phyloP scores from a whole-genome alignment of 305 asterid genomes.

The Solanum hybrid region DNA sequence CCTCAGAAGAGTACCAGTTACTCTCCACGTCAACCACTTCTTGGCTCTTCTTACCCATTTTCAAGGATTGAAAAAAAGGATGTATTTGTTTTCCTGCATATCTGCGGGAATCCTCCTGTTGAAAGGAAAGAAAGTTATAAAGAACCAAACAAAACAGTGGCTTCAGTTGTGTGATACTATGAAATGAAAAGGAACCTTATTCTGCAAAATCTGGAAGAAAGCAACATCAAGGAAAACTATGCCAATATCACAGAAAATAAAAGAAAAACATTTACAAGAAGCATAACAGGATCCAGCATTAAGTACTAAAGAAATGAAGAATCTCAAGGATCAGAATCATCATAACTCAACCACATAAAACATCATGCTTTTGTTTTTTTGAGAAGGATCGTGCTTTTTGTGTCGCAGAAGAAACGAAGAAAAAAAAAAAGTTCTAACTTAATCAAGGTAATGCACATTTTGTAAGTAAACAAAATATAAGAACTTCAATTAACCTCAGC shows the following conservation, averaged over 20 bases:
- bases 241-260: neutral
- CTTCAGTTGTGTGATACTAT: neutral
- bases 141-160: neutral
- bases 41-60: conserved; percentile 52
- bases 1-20: conserved; percentile 28
- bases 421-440: neutral
- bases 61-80: conserved; percentile 78
- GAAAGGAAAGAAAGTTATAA: neutral
- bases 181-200: neutral
- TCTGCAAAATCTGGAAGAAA: neutral
- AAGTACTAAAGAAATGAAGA: conserved; percentile 3
- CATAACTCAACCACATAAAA: neutral
- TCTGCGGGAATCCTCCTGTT: conserved; percentile 75
- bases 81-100: conserved; percentile 82
- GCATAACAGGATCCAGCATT: neutral
- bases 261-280: neutral
- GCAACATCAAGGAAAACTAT: neutral
- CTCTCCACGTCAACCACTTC: conserved; percentile 41
- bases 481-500: conserved; percentile 57
- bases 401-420: neutral
- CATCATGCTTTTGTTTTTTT: neutral
- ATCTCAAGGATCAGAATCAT: conserved; percentile 5
- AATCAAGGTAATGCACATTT: neutral
- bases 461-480: neutral
- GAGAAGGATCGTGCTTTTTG: neutral